These are phyloP conservation scores for Candida khao-thaluensis DNA, from an alignment of 805 yeast genomes.

Conservation along the genomic window DNA sequence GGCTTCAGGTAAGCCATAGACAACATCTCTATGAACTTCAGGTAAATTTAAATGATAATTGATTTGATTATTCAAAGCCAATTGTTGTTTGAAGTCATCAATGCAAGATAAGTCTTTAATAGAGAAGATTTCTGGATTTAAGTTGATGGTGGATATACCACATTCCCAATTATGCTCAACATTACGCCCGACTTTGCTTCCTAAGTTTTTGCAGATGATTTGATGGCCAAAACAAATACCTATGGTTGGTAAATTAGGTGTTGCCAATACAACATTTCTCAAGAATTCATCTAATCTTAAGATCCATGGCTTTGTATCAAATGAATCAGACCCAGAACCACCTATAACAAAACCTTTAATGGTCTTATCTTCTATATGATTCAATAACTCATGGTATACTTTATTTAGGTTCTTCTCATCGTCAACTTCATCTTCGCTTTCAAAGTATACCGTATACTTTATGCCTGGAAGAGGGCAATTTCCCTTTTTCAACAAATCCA, in stretches of 20 bases:
- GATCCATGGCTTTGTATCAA: constrained; percentile 44
- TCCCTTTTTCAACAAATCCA: constrained; percentile 25
- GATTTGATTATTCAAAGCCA: constrained; percentile 6
- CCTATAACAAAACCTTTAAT: constrained; percentile 49
- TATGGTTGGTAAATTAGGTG: constrained; percentile 40
- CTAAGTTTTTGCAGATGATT: constrained; percentile 64
- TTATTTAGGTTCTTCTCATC: constrained; percentile 11
- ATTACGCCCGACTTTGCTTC: constrained; percentile 56
- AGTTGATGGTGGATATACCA: constrained; percentile 52
- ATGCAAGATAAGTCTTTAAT: constrained; percentile 14
- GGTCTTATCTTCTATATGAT: constrained; percentile 24
- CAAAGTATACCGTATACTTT: constrained; percentile 39
- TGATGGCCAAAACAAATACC: constrained; percentile 93
- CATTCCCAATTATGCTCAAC: constrained; percentile 67
- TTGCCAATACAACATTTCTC: constrained; percentile 15
- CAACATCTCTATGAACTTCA: constrained; percentile 41
- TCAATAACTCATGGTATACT: constrained; percentile 19
- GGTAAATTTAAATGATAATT: constrained; percentile 33
- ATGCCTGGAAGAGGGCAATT: constrained; percentile 19
- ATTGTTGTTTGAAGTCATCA: constrained; percentile 36
- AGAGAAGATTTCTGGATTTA: constrained; percentile 42
- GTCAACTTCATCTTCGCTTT: constrained; percentile 17
- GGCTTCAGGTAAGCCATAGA: constrained; percentile 38
- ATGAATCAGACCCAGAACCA: constrained; percentile 53
- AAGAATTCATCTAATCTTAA: constrained; percentile 36